Evolutionary conservation across 2,329 filamentous ascomycete species (phyloP).

Genomic region (Alternaria triticimaculans): DNA sequence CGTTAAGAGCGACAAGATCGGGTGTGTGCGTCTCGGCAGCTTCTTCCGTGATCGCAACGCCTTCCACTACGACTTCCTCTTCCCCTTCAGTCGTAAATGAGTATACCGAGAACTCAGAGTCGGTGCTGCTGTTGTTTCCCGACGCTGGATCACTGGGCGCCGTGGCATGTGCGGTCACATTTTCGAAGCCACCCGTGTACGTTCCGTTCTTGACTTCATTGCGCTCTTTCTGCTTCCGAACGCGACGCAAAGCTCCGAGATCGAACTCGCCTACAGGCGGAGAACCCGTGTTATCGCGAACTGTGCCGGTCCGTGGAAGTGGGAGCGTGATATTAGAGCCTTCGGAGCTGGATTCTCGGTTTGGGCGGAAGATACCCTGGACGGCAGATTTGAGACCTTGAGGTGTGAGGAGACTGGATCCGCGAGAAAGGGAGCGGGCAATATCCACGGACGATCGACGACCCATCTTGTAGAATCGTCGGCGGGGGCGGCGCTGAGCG

Average conservation of each 20-base stretch:
- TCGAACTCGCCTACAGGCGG: conserved; percentile 33
- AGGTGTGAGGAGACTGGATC: conserved; percentile 24
- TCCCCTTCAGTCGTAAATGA: conserved; percentile 39
- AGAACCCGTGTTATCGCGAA: conserved; percentile 19
- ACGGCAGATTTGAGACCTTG: conserved; percentile 38
- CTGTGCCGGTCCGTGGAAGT: conserved; percentile 33
- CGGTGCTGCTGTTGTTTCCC: conserved; percentile 10
- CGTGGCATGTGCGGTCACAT: background rate
- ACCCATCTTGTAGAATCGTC: conserved; percentile 40
- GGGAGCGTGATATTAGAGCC: conserved; percentile 45
- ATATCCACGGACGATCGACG: conserved; percentile 31
- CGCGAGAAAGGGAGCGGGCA: conserved; percentile 21
- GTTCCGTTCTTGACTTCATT: conserved; percentile 29
- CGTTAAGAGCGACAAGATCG: conserved; percentile 33
- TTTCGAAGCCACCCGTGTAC: conserved; percentile 23
- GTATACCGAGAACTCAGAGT: conserved; percentile 31
- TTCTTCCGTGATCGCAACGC: conserved; percentile 65
- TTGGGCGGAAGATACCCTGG: conserved; percentile 37
- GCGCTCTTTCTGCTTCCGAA: conserved; percentile 35
- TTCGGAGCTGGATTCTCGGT: conserved; percentile 38
- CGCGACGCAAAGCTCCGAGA: conserved; percentile 32
- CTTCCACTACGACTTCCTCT: conserved; percentile 56
- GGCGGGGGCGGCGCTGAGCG: conserved; percentile 29
- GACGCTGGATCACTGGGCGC: background rate
- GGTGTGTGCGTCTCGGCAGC: conserved; percentile 57